Percentiles rank a stretch among this genome's conserved stretches.
Conservation (phyloP, 345 rosid species). For the Eucalyptus dawsonii region DNA sequence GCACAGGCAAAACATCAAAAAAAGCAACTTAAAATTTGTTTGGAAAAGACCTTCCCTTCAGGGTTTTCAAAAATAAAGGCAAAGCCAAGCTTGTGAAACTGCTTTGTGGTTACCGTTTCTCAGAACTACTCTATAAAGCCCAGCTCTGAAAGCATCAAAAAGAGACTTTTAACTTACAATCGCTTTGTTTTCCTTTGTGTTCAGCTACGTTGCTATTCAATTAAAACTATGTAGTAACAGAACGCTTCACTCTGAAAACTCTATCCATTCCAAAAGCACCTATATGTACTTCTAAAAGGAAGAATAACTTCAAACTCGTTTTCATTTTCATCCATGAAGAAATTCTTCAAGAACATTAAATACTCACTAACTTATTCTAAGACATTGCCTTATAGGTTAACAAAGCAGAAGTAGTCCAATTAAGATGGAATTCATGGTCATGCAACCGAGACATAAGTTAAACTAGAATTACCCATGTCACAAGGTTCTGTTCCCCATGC, state of each 20-base stretch:
- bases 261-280: not conserved
- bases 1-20: not conserved
- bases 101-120: not conserved
- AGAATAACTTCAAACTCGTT: not conserved
- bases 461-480: slow-evolving; percentile 54
- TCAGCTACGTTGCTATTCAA: not conserved
- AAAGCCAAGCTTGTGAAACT: not conserved
- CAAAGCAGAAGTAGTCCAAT: not conserved
- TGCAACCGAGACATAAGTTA: not conserved
- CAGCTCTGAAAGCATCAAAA: not conserved
- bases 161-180: not conserved
- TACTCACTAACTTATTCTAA: not conserved
- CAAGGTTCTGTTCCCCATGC: slow-evolving; percentile 91
- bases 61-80: not conserved
- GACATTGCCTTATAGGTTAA: not conserved
- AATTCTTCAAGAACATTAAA: not conserved
- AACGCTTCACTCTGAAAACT: not conserved
- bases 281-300: not conserved
- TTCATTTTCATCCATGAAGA: not conserved
- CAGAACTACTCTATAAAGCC: not conserved
- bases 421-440: not conserved
- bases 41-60: not conserved
- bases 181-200: not conserved
- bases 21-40: not conserved
- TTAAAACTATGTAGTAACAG: not conserved